phyloP scores from a whole-genome alignment of 164 flowering plant species.

The Akebia trifoliata region DNA sequence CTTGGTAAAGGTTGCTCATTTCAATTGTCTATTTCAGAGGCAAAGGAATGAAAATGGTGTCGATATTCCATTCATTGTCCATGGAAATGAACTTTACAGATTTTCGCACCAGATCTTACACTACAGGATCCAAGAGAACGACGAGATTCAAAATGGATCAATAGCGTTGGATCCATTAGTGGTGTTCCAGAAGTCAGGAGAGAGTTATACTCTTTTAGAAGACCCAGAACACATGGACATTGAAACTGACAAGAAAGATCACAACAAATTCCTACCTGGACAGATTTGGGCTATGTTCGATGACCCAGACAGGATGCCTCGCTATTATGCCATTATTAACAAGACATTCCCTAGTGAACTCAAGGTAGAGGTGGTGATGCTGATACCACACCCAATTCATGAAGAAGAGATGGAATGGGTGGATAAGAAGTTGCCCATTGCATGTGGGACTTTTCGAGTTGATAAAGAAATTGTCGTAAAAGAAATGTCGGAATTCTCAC shows the following conservation, averaged over 20 bases:
- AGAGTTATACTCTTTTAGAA: neutral
- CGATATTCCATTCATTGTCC: neutral
- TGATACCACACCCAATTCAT: neutral
- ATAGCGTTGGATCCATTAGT: neutral
- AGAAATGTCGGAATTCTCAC: neutral
- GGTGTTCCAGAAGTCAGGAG: neutral
- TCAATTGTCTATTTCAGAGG: neutral
- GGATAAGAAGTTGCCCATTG: neutral
- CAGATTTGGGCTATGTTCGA: slow-evolving; percentile 4
- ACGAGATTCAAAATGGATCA: neutral
- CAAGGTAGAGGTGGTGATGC: slow-evolving; percentile 5
- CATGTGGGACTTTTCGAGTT: slow-evolving; percentile 2
- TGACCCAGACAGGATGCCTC: slow-evolving; percentile 1
- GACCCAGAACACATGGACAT: neutral
- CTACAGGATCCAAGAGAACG: neutral
- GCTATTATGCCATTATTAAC: neutral
- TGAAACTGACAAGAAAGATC: neutral
- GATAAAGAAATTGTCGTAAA: neutral
- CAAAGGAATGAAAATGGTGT: neutral
- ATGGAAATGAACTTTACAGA: slow-evolving; percentile 1
- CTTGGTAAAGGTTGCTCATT: neutral
- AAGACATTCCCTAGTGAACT: neutral
- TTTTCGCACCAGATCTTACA: neutral
- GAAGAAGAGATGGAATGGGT: slow-evolving; percentile 1
- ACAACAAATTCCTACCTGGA: neutral